phyloP scores from a whole-genome alignment of 1,284 basidiomycete species.

The Sanghuangporus baumii region DNA sequence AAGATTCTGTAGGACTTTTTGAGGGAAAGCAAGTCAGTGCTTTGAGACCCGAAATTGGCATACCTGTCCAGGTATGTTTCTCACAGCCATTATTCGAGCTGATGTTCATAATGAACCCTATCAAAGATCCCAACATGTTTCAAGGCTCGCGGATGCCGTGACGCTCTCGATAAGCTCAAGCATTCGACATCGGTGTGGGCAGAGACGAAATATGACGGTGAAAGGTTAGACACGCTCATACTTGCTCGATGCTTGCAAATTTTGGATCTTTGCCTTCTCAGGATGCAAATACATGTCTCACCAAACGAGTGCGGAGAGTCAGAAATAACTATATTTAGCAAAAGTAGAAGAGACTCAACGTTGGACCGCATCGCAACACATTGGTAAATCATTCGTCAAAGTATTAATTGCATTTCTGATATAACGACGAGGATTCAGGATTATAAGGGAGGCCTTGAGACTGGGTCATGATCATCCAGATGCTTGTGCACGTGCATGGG shows the following conservation, averaged over 20 bases:
- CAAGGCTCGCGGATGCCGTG: constrained; percentile 56
- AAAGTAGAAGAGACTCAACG: constrained; percentile 79
- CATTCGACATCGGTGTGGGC: constrained; percentile 53
- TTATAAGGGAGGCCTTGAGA: constrained; percentile 59
- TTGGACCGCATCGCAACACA: constrained; percentile 66
- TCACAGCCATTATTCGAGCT: background rate
- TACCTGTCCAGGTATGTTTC: constrained; percentile 1
- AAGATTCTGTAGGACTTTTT: constrained; percentile 49
- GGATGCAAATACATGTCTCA: constrained; percentile 71
- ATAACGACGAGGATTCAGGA: constrained; percentile 30
- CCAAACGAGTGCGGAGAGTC: constrained; percentile 33
- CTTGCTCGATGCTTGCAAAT: background rate
- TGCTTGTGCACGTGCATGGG: background rate
- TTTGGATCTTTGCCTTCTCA: constrained; percentile 22
- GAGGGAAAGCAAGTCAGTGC: constrained; percentile 31
- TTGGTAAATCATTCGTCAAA: constrained; percentile 35
- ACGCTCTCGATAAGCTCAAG: constrained; percentile 49
- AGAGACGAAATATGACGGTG: constrained; percentile 90
- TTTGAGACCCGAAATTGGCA: constrained; percentile 30
- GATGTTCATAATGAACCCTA: background rate
- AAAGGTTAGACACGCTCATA: constrained; percentile 47
- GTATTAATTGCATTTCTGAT: constrained; percentile 10
- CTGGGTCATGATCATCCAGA: constrained; percentile 26
- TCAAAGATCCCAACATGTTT: constrained; percentile 73
- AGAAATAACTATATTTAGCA: constrained; percentile 75